phyloP scores from a whole-genome alignment of 257 asterid species.

The Gynochthodes officinalis region DNA sequence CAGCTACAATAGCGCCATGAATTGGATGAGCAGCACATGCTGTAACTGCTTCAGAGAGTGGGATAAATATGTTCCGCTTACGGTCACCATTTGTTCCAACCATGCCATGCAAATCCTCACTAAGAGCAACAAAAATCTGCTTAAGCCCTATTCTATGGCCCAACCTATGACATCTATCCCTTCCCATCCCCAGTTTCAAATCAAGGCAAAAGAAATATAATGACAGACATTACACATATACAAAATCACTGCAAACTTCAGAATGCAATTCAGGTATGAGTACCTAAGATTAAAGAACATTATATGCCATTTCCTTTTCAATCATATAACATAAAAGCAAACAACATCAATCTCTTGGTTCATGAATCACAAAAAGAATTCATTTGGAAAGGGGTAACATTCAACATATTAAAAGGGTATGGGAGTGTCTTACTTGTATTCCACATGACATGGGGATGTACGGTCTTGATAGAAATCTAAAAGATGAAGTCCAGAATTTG shows the following conservation, averaged over 20 bases:
- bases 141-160: conserved; percentile 21
- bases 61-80: conserved; percentile 47
- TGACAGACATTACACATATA: neutral
- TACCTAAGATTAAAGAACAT: neutral
- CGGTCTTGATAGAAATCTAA: conserved; percentile 83
- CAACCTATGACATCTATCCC: neutral
- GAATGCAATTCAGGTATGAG: neutral
- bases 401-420: neutral
- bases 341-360: too few relatives aligned
- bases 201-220: neutral
- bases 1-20: conserved; percentile 72
- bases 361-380: neutral
- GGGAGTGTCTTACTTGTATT: conserved; percentile 50
- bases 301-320: neutral
- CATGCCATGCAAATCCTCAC: conserved; percentile 47
- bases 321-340: neutral
- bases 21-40: conserved; percentile 79
- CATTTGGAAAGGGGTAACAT: neutral
- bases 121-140: conserved; percentile 27
- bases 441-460: conserved; percentile 77
- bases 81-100: conserved; percentile 28
- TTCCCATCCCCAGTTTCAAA: neutral
- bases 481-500: conserved; percentile 67
- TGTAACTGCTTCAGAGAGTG: conserved; percentile 63
- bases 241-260: neutral